phyloP scores from a whole-genome alignment of 2,329 filamentous ascomycete species.

The Diaporthe citri region DNA sequence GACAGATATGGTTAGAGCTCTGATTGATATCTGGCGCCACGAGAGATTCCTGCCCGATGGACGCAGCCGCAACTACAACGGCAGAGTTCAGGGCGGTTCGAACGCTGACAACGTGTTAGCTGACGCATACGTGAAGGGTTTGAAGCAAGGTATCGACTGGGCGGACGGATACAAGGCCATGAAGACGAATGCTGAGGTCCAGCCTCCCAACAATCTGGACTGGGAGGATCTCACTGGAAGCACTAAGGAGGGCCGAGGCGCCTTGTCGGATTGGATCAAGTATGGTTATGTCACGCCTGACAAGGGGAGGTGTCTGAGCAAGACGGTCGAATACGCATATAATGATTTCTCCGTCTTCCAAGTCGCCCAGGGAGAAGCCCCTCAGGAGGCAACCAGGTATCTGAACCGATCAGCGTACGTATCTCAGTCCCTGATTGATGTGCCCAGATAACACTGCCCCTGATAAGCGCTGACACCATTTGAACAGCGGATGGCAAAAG shows the following conservation, averaged over 20 bases:
- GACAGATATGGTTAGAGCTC: constrained; percentile 64
- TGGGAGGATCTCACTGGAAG: constrained; percentile 68
- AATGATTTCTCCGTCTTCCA: constrained; percentile 78
- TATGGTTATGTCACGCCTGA: constrained; percentile 74
- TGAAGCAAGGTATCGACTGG: constrained; percentile 71
- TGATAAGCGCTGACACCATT: not conserved
- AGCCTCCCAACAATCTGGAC: constrained; percentile 70
- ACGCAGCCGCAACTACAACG: constrained; percentile 76
- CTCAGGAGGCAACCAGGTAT: constrained; percentile 67
- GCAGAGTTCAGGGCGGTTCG: constrained; percentile 76
- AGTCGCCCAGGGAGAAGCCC: constrained; percentile 69
- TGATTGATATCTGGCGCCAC: constrained; percentile 71
- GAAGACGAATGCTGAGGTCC: constrained; percentile 75
- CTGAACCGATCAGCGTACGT: constrained; percentile 52
- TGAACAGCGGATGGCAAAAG: constrained; percentile 71
- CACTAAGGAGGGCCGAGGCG: constrained; percentile 76
- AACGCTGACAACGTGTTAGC: constrained; percentile 80
- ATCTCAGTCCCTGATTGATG: fast-evolving
- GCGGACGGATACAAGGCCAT: constrained; percentile 65
- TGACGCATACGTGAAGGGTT: constrained; percentile 78
- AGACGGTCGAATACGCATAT: constrained; percentile 75
- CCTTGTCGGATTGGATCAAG: constrained; percentile 75
- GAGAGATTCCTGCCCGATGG: constrained; percentile 75
- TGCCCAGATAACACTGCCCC: fast-evolving
- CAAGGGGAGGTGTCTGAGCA: constrained; percentile 71